Evolutionary conservation across 176 grass and related monocot genomes (phyloP).

Genomic region (Musa itinerans): DNA sequence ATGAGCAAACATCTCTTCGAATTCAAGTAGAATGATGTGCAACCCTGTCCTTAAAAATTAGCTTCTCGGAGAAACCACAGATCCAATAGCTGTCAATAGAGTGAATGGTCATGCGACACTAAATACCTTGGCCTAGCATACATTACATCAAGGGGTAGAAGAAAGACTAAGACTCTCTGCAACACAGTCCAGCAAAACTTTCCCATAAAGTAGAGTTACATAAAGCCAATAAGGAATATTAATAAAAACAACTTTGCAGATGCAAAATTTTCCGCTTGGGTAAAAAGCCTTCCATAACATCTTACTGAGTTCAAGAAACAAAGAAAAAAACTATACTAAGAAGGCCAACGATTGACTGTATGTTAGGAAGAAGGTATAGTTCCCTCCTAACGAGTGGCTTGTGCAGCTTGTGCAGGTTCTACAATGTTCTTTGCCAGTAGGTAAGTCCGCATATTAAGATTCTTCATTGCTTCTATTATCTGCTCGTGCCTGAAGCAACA

Average conservation of each 20-base stretch:
- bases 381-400: constrained; percentile 29
- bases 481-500: constrained; percentile 64
- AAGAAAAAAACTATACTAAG: background rate
- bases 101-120: too few species aligned
- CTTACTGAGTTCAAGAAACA: background rate
- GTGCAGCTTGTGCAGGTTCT: constrained; percentile 69
- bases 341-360: background rate
- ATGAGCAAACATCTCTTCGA: too few species aligned
- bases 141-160: too few species aligned
- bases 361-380: background rate
- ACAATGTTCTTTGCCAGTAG: constrained; percentile 88
- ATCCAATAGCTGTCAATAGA: too few species aligned
- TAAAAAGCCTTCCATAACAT: background rate
- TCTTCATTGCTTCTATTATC: constrained; percentile 79
- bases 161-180: too few species aligned
- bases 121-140: too few species aligned
- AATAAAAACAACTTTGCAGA: background rate
- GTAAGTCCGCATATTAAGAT: constrained; percentile 67
- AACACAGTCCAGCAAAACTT: too few species aligned
- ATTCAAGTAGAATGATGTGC: too few species aligned
- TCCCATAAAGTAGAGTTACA: too few species aligned
- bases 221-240: too few species aligned
- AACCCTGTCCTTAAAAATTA: too few species aligned
- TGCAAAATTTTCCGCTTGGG: background rate
- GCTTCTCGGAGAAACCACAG: too few species aligned